Base-by-base conservation (phyloP, 139 green algal species). In the Chlorella sp. region DNA sequence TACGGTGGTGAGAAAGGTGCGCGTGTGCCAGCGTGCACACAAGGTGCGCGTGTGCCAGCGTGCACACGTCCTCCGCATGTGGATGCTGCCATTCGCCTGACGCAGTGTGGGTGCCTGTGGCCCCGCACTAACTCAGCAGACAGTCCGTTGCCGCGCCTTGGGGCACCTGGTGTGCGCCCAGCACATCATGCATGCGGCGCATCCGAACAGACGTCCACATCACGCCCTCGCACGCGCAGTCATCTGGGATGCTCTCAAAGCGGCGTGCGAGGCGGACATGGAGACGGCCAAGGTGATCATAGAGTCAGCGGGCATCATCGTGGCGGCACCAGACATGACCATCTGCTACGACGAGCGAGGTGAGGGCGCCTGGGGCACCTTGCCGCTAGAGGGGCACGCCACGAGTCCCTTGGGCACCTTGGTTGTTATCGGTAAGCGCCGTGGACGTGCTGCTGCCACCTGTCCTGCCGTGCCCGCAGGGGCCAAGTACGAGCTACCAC, bases 301-400 rank as follows among this genome's bases (percentile, higher is more conserved):
- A 3, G 87, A 96, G 1, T 87, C 70, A 34, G 92, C 92, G 0
- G 92, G 88, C 27, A 83, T 97, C 65, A 92, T 97, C 30, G 86
- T 96, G 1, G 78, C 84, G 0, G 59, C 74, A 2, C 63, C 76
- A 2, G 82, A 97, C 82, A 87, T 97, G 81, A 89, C 83, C 0
- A 75, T 91, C 0, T 94, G 88, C 75, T 97, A 96, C 42, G 92
- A 97, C 73, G 89, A 91, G 59, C 77, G 79, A 49, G 92, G 91
- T 83, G 50, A 3, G 17, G 68, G 78, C 2, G n/a, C 22, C 30
- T 22, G 30, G 17, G 35, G 29, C 20, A 29, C 3, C 5, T 4
- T 42, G 22, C 5, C 27, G 27, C 4, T 26, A 26, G 3, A 67
- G 55, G 20, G 55, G 33, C 14, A 6, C 5, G 17, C 55, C 27